Evolutionary conservation across 345 rosid species (phyloP).

Genomic region (Arabidopsis suecica): DNA sequence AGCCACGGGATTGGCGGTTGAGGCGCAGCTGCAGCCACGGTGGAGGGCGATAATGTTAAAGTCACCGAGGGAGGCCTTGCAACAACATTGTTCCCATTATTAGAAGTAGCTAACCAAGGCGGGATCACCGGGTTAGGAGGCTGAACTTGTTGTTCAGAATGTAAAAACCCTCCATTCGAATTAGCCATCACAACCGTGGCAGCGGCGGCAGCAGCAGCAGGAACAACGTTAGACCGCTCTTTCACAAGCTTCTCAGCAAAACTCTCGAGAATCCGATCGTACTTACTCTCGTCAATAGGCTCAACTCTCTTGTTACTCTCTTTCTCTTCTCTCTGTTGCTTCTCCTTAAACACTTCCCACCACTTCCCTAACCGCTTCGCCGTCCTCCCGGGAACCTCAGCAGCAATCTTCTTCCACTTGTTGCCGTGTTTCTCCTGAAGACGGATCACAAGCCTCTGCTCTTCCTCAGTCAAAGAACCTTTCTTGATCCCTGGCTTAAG

Average conservation of each 20-base stretch:
- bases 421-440: constrained; percentile 97
- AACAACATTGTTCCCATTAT: constrained; percentile 47
- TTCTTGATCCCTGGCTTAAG: constrained; percentile 99
- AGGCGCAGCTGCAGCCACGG: constrained; percentile 68
- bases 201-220: constrained; percentile 37
- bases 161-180: constrained; percentile 74
- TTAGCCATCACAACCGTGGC: constrained; percentile 65
- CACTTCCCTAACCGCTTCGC: constrained; percentile 96
- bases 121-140: constrained; percentile 65
- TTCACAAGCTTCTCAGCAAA: constrained; percentile 95
- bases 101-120: constrained; percentile 87
- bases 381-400: constrained; percentile 94
- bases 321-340: constrained; percentile 89
- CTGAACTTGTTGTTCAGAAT: constrained; percentile 50
- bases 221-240: constrained; percentile 52
- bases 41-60: constrained; percentile 78
- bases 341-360: constrained; percentile 99
- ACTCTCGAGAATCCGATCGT: constrained; percentile 87
- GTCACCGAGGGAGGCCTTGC: constrained; percentile 84
- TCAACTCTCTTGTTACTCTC: constrained; percentile 68
- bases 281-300: constrained; percentile 85
- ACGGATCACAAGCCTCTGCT: constrained; percentile 85
- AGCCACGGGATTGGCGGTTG: constrained; percentile 84
- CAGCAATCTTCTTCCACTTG: constrained; percentile 99
- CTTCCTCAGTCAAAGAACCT: constrained; percentile 91